A percentile compares a stretch with the other conserved stretches of the same genome.
phyloP scores from a whole-genome alignment of 768 basidiomycete species.

The Suillus bovinus region DNA sequence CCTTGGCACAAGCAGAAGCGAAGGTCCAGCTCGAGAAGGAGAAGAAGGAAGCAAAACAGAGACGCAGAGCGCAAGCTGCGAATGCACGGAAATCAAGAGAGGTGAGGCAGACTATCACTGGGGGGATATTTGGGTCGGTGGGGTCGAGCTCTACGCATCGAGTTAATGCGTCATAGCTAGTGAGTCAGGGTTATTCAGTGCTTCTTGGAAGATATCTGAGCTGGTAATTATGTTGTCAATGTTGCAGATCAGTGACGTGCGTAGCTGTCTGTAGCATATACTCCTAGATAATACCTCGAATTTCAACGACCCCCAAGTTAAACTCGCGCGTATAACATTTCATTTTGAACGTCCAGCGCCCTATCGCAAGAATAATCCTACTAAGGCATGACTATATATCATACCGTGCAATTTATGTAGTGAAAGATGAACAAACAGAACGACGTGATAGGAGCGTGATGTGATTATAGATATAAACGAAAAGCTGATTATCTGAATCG shows the following conservation, averaged over 20 bases:
- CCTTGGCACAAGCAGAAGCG: conserved; percentile 4
- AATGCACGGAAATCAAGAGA: background rate
- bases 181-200: background rate
- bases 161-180: background rate
- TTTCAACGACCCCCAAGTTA: background rate
- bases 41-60: conserved; percentile 4
- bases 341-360: background rate
- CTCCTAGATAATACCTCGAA: background rate
- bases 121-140: conserved; percentile 7
- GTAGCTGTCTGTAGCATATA: background rate
- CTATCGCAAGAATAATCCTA: background rate
- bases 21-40: conserved; percentile 8
- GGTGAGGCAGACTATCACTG: background rate
- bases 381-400: background rate
- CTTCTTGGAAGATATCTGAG: background rate
- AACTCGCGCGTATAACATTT: background rate
- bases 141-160: background rate
- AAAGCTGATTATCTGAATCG: background rate
- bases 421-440: background rate
- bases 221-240: background rate
- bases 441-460: background rate
- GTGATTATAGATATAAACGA: background rate
- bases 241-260: background rate
- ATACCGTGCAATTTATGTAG: background rate
- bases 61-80: background rate